Percentiles rank a stretch among this genome's conserved stretches.
Conservation (phyloP, 768 basidiomycete genomes). For the Boletus pseudo-olivaceus region DNA sequence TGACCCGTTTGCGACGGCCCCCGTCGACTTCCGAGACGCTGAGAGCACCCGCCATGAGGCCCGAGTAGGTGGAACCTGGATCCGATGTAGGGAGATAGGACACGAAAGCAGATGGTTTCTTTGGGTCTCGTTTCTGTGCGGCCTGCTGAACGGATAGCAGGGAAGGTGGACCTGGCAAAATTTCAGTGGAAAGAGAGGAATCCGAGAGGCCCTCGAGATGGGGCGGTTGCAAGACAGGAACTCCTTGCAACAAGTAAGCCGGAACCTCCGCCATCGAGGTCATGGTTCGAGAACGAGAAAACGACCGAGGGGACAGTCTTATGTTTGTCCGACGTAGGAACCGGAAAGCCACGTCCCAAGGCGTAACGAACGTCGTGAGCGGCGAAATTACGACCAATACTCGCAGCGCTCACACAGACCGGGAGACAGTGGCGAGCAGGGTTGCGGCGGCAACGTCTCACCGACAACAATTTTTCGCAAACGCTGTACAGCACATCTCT, state of each 20-base stretch:
- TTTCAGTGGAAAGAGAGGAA: constrained; percentile 80
- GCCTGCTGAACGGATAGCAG: constrained; percentile 67
- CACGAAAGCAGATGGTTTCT: constrained; percentile 62
- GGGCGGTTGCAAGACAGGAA: constrained; percentile 68
- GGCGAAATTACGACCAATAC: constrained; percentile 14
- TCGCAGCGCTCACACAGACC: constrained; percentile 20
- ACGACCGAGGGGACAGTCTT: constrained; percentile 16
- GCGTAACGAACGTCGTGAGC: constrained; percentile 23
- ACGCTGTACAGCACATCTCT: constrained; percentile 8
- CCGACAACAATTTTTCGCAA: constrained; percentile 26
- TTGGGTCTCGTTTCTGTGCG: constrained; percentile 74
- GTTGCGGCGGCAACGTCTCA: constrained; percentile 17
- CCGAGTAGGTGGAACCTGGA: constrained; percentile 86
- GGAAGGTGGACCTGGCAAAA: constrained; percentile 84
- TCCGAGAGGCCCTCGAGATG: constrained; percentile 73
- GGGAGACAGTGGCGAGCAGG: constrained; percentile 20
- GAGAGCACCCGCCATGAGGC: constrained; percentile 64
- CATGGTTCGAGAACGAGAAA: constrained; percentile 44
- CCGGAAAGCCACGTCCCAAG: constrained; percentile 15
- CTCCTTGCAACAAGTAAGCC: constrained; percentile 69
- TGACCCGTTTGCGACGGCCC: constrained; percentile 66
- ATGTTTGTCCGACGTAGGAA: constrained; percentile 17
- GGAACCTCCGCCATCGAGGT: constrained; percentile 68
- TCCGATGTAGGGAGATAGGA: constrained; percentile 83
- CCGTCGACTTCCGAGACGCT: constrained; percentile 57